Conservation (phyloP, 495 filamentous ascomycete genomes). For the Massariosphaeria phaeospora region DNA sequence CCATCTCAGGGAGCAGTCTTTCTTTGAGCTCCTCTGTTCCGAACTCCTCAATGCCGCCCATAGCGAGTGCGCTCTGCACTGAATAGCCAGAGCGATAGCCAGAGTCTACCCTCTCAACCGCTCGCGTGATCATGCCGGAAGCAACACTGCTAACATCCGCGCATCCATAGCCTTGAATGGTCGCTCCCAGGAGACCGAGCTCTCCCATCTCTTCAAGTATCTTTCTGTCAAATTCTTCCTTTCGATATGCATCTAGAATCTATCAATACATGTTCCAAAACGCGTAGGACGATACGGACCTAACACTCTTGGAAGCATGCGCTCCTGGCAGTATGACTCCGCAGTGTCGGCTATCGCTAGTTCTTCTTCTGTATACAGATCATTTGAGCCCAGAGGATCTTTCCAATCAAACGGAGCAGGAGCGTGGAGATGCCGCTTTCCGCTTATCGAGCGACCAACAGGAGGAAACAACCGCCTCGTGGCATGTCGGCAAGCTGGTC, state of each 20-base stretch:
- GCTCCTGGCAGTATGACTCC: conserved; percentile 87
- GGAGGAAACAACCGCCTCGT: conserved; percentile 38
- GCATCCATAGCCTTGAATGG: conserved; percentile 87
- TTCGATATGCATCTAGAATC: conserved; percentile 79
- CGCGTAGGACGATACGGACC: conserved; percentile 59
- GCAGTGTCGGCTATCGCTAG: conserved; percentile 83
- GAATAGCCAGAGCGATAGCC: conserved; percentile 96
- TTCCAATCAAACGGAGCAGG: conserved; percentile 77
- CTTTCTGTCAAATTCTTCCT: conserved; percentile 82
- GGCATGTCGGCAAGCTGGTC: conserved; percentile 38
- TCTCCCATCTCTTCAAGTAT: conserved; percentile 96
- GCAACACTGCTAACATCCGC: conserved; percentile 92
- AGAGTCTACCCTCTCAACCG: conserved; percentile 92
- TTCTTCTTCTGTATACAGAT: conserved; percentile 82
- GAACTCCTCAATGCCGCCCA: conserved; percentile 96
- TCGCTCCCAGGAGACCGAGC: conserved; percentile 83
- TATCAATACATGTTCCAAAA: too few species aligned
- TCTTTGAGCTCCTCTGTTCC: conserved; percentile 88
- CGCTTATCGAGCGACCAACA: conserved; percentile 31
- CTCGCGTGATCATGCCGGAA: conserved; percentile 86
- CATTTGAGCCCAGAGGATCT: conserved; percentile 72
- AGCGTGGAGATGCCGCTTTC: conserved; percentile 49
- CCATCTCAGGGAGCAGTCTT: conserved; percentile 74
- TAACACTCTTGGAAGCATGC: conserved; percentile 75
- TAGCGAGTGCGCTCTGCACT: conserved; percentile 88